A percentile compares a stretch with the other conserved stretches of the same genome.
phyloP scores from a whole-genome alignment of 2,329 filamentous ascomycete species.

The Chaetomiaceae sp. region DNA sequence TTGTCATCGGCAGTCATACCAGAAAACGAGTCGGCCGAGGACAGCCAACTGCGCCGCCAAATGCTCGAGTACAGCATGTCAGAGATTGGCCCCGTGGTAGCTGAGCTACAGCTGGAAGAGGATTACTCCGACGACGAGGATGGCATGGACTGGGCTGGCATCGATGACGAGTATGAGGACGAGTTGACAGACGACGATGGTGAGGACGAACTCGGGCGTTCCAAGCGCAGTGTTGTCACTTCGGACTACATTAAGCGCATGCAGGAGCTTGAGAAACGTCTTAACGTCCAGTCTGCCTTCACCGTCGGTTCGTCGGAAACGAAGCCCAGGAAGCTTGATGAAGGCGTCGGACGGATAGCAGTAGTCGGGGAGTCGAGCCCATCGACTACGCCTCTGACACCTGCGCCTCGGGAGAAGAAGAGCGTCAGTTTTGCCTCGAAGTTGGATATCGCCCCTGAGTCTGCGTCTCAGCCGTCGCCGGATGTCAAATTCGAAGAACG shows the following conservation, averaged over 20 bases:
- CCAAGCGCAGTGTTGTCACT: constrained; percentile 60
- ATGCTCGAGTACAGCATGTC: constrained; percentile 89
- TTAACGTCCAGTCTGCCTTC: constrained; percentile 55
- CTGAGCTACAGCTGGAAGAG: constrained; percentile 81
- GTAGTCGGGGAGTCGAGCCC: constrained; percentile 12
- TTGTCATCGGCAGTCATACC: constrained; percentile 56
- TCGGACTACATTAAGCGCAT: constrained; percentile 77
- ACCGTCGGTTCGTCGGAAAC: constrained; percentile 52
- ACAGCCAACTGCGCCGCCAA: constrained; percentile 72
- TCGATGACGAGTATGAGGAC: constrained; percentile 43
- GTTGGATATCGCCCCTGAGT: constrained; percentile 62
- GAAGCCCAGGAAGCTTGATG: constrained; percentile 35
- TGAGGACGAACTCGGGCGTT: constrained; percentile 73
- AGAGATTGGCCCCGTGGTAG: constrained; percentile 87
- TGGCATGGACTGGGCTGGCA: constrained; percentile 50
- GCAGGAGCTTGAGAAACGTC: constrained; percentile 74
- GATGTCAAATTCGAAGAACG: constrained; percentile 27
- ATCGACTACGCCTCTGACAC: neutral
- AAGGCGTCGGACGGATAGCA: constrained; percentile 34
- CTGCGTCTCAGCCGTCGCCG: constrained; percentile 8
- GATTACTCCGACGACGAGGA: constrained; percentile 52
- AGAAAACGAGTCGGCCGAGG: constrained; percentile 71
- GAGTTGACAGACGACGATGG: constrained; percentile 58
- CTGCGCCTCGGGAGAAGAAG: constrained; percentile 49
- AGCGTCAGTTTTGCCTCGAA: constrained; percentile 74